These are phyloP conservation scores for Entomortierella lignicola DNA, from an alignment of 192 early-diverging fungal species.

Conservation along the genomic window DNA sequence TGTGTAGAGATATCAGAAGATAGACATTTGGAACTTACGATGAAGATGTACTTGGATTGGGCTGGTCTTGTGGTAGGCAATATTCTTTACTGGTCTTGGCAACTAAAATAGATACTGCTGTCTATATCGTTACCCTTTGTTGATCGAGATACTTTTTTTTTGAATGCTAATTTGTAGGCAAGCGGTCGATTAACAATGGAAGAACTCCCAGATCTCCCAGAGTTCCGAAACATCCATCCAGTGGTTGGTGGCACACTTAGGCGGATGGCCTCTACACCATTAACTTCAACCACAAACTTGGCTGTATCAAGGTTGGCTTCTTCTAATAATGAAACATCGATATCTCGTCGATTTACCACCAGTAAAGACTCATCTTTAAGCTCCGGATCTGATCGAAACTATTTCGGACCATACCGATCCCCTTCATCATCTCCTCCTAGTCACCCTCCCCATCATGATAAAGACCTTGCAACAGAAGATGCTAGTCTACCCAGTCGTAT, in stretches of 20 bases:
- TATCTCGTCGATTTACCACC: background rate
- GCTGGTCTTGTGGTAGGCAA: constrained; percentile 50
- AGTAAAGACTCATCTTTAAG: background rate
- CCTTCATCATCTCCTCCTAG: constrained; percentile 23
- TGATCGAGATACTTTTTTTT: background rate
- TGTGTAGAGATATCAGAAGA: constrained; percentile 40
- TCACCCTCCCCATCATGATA: constrained; percentile 7
- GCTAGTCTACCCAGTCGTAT: background rate
- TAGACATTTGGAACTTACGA: constrained; percentile 39
- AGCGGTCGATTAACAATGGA: constrained; percentile 46
- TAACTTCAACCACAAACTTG: background rate
- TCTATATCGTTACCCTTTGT: too few relatives aligned
- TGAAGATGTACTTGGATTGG: constrained; percentile 55
- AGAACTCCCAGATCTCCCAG: constrained; percentile 43
- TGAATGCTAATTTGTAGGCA: constrained; percentile 9
- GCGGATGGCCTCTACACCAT: constrained; percentile 43
- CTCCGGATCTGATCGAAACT: background rate
- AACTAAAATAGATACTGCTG: too few relatives aligned
- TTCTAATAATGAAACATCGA: background rate
- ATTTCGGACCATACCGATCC: constrained; percentile 37
- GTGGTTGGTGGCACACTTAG: constrained; percentile 12
- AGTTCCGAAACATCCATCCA: constrained; percentile 27
- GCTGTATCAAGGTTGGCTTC: background rate
- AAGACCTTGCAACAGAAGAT: constrained; percentile 1
- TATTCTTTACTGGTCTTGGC: background rate